These are phyloP conservation scores for Pharnaceum exiguum DNA, from an alignment of 148 eudicot genomes.

Conservation along the genomic window DNA sequence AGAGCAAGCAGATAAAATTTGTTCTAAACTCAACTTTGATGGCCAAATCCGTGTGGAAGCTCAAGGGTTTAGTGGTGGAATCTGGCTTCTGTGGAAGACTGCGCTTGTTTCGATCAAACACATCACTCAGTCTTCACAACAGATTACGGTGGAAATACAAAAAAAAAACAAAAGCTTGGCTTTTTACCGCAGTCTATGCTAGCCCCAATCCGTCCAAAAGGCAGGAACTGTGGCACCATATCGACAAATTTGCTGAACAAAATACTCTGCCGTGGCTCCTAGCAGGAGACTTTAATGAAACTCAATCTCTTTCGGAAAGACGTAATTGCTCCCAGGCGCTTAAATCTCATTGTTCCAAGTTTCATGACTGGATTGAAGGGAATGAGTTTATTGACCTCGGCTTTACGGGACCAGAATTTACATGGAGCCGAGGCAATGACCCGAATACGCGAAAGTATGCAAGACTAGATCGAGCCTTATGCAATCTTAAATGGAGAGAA, in stretches of 20 bases:
- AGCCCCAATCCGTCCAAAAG: too few species aligned
- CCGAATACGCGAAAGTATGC: background rate
- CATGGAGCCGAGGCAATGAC: background rate
- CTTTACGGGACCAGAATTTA: background rate
- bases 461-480: background rate
- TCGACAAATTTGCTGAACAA: fast-evolving
- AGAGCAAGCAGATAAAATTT: conserved; percentile 3
- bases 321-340: too few species aligned
- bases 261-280: background rate
- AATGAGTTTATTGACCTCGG: background rate
- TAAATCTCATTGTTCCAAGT: background rate
- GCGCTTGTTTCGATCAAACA: background rate
- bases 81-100: background rate
- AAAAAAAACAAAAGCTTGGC: background rate
- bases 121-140: background rate
- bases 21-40: background rate
- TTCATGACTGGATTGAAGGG: background rate
- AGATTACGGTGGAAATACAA: background rate
- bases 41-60: background rate
- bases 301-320: background rate
- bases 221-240: background rate
- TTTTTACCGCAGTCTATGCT: background rate
- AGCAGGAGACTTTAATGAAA: background rate
- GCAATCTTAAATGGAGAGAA: background rate
- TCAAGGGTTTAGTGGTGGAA: background rate